Evolutionary conservation across 805 yeast genomes (phyloP).

Genomic region (Phaffomyces antillensis): DNA sequence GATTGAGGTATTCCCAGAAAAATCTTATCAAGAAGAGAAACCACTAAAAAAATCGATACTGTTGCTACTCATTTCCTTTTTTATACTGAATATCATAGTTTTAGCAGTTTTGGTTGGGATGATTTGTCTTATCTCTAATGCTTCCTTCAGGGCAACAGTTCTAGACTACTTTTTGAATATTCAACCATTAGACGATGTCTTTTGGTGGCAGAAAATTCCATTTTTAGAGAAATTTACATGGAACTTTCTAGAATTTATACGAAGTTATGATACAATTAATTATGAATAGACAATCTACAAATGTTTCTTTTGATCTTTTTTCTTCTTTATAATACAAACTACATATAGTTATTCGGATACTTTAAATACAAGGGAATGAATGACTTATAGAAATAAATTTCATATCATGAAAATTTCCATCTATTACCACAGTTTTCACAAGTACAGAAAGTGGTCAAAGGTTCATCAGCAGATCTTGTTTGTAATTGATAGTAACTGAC

Average conservation of each 20-base stretch:
- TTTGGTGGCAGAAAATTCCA: conserved; percentile 19
- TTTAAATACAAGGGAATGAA: no score
- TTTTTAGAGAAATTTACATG: conserved; percentile 10
- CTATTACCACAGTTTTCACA: conserved; percentile 97
- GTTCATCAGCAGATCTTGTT: conserved; percentile 98
- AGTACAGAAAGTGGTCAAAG: conserved; percentile 95
- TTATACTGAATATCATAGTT: no score
- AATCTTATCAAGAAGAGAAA: no score
- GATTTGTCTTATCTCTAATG: no score
- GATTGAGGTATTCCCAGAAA: no score
- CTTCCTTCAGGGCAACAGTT: neutral
- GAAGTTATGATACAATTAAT: neutral
- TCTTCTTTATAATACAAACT: no score
- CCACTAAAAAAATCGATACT: no score
- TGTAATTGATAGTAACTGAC: conserved; percentile 97
- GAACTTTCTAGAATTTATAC: conserved; percentile 13
- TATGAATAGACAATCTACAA: neutral
- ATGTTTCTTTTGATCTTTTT: conserved; percentile 4
- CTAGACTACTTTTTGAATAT: conserved; percentile 5
- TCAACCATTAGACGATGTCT: conserved; percentile 10
- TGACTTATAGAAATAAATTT: no score
- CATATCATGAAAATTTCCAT: conserved; percentile 80
- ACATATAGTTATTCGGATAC: neutral
- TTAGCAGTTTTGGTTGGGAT: no score
- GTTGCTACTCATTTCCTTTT: no score